Percentiles rank a stretch among this genome's conserved stretches.
These are phyloP conservation scores for Alternaria brassicicola DNA, from an alignment of 2,329 filamentous ascomycete species.

Conservation along the genomic window DNA sequence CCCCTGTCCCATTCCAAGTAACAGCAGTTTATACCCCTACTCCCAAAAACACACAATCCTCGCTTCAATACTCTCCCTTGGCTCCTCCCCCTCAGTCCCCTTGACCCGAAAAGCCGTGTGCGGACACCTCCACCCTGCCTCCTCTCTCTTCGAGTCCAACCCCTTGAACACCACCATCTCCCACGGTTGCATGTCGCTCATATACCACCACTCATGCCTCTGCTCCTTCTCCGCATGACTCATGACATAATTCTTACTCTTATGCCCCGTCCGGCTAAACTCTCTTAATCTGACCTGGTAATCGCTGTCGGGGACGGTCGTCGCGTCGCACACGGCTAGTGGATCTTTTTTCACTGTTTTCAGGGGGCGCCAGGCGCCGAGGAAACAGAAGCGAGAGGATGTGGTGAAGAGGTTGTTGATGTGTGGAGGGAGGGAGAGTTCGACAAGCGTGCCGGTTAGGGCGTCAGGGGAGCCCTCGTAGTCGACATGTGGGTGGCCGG, in stretches of 20 bases:
- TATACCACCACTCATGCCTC: constrained; percentile 37
- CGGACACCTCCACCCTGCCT: constrained; percentile 31
- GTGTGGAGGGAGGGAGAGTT: constrained; percentile 22
- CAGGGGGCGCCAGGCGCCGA: constrained; percentile 41
- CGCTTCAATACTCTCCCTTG: constrained; percentile 38
- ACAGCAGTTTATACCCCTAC: not conserved
- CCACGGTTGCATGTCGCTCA: constrained; percentile 28
- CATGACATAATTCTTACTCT: constrained; percentile 27
- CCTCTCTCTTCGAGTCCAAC: constrained; percentile 26
- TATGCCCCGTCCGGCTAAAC: constrained; percentile 24
- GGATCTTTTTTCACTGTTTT: constrained; percentile 31
- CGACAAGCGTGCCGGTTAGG: constrained; percentile 21
- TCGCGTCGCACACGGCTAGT: constrained; percentile 31
- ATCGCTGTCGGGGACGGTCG: constrained; percentile 24
- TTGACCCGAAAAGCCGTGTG: constrained; percentile 33
- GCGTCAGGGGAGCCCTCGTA: constrained; percentile 18
- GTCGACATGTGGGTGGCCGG: constrained; percentile 30
- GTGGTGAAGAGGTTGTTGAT: constrained; percentile 6
- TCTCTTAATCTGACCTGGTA: constrained; percentile 23
- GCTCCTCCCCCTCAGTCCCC: constrained; percentile 14
- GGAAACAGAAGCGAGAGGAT: constrained; percentile 31
- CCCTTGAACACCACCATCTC: constrained; percentile 38
- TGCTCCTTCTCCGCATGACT: constrained; percentile 15
- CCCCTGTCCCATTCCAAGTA: not conserved
- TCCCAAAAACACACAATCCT: constrained; percentile 30